phyloP scores from a whole-genome alignment of 345 rosid genomes.

The Mangifera indica region DNA sequence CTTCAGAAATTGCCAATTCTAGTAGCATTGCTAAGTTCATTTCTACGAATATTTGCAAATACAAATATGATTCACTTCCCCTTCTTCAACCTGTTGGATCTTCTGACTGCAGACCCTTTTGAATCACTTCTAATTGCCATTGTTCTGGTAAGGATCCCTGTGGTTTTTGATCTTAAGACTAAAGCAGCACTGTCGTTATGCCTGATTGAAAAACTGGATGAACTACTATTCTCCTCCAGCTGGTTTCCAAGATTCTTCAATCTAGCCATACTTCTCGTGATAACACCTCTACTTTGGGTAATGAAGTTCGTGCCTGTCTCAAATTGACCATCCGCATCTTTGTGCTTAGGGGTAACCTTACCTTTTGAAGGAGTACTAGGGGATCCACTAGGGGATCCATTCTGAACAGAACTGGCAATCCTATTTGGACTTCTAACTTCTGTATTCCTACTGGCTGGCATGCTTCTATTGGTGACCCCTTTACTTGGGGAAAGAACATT shows the following conservation, averaged over 20 bases:
- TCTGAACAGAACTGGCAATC: background rate
- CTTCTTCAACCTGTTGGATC: conserved; percentile 15
- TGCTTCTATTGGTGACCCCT: background rate
- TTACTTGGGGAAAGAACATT: background rate
- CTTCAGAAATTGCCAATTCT: too few relatives aligned
- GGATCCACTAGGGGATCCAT: background rate
- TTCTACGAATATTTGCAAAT: background rate
- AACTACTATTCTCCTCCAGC: background rate
- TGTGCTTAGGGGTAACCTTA: background rate
- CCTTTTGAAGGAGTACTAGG: background rate
- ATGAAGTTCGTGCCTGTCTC: background rate
- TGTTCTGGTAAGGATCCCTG: background rate
- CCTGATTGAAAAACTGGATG: background rate
- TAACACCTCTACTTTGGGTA: conserved; percentile 25
- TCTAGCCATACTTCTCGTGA: conserved; percentile 50
- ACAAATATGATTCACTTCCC: background rate
- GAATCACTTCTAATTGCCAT: background rate
- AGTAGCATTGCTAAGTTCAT: background rate
- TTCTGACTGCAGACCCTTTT: background rate
- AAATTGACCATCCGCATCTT: background rate
- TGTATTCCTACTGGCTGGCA: too few relatives aligned
- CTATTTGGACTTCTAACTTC: background rate
- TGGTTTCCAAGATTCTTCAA: conserved; percentile 8
- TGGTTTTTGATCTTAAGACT: background rate
- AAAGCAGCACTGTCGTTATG: background rate